Evolutionary conservation across 2,329 filamentous ascomycete genomes (phyloP).

Genomic region (Ramularia collo-cygni): DNA sequence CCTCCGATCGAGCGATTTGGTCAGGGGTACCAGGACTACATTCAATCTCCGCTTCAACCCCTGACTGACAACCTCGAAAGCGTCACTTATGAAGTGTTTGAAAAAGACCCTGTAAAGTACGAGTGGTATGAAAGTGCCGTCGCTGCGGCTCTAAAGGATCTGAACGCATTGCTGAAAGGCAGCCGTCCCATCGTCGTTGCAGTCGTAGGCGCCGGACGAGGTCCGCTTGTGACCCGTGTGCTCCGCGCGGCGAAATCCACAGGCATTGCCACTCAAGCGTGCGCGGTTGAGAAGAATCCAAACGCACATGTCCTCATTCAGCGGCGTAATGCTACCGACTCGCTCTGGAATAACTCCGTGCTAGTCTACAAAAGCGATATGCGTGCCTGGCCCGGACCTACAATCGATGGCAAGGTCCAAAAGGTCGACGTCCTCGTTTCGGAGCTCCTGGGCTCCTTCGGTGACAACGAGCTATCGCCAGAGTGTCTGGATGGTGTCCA

Average conservation of each 20-base stretch:
- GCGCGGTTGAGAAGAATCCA: slow-evolving; percentile 96
- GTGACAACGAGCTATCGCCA: slow-evolving; percentile 92
- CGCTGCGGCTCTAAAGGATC: slow-evolving; percentile 71
- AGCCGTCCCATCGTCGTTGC: slow-evolving; percentile 70
- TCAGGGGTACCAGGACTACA: slow-evolving; percentile 79
- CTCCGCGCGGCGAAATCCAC: slow-evolving; percentile 71
- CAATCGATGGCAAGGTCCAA: slow-evolving; percentile 47
- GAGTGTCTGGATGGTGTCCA: slow-evolving; percentile 96
- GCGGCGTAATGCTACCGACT: slow-evolving; percentile 66
- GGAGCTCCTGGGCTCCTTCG: slow-evolving; percentile 90
- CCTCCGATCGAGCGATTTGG: slow-evolving; percentile 60
- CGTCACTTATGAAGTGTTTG: slow-evolving; percentile 96
- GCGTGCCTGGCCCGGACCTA: slow-evolving; percentile 87
- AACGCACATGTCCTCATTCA: slow-evolving; percentile 93
- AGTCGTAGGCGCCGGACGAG: slow-evolving; percentile 87
- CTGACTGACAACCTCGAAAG: slow-evolving; percentile 95
- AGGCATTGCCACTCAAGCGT: slow-evolving; percentile 73
- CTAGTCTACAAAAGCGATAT: slow-evolving; percentile 94
- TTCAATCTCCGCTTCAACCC: slow-evolving; percentile 90
- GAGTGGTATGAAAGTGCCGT: slow-evolving; percentile 88
- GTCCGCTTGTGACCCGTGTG: slow-evolving; percentile 82
- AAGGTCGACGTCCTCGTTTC: slow-evolving; percentile 90
- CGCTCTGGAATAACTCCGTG: slow-evolving; percentile 68
- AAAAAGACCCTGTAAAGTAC: slow-evolving; percentile 97
- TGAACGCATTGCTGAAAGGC: slow-evolving; percentile 70